A percentile compares a stretch with the other conserved stretches of the same genome.
phyloP scores from a whole-genome alignment of 306 rosid genomes.

The Prunus davidiana region DNA sequence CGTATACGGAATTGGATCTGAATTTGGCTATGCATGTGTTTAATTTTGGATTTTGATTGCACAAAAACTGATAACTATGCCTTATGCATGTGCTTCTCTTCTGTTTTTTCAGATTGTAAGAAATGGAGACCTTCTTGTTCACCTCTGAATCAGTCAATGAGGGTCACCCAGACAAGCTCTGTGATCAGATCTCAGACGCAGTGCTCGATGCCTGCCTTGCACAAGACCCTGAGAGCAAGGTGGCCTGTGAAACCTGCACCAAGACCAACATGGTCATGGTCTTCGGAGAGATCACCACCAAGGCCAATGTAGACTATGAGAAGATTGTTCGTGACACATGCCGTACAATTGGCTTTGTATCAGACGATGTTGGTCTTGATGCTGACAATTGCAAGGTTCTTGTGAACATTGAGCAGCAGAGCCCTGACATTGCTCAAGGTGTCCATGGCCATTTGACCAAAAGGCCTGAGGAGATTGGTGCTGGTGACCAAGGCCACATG shows the following conservation, averaged over 20 bases:
- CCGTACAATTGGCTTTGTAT: constrained; percentile 60
- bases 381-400: constrained; percentile 81
- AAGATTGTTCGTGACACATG: constrained; percentile 74
- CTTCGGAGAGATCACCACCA: constrained; percentile 79
- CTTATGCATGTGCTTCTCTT: not conserved
- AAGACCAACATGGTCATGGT: constrained; percentile 84
- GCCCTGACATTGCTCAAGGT: constrained; percentile 78
- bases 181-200: constrained; percentile 78
- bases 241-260: constrained; percentile 80
- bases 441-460: constrained; percentile 68
- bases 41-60: not conserved
- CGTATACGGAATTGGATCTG: not conserved
- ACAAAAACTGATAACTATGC: not conserved
- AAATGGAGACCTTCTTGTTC: constrained; percentile 51
- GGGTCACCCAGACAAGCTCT: constrained; percentile 89
- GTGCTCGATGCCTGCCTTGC: constrained; percentile 72
- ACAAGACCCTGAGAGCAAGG: constrained; percentile 74
- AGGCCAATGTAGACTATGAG: constrained; percentile 70
- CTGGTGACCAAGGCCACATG: constrained; percentile 81
- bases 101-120: not conserved
- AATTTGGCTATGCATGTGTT: not conserved
- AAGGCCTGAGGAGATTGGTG: constrained; percentile 67
- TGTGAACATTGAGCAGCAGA: constrained; percentile 73
- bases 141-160: constrained; percentile 81
- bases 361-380: constrained; percentile 64